Conservation (phyloP, 2,329 filamentous ascomycete species). For the Aspergillus japonicus region DNA sequence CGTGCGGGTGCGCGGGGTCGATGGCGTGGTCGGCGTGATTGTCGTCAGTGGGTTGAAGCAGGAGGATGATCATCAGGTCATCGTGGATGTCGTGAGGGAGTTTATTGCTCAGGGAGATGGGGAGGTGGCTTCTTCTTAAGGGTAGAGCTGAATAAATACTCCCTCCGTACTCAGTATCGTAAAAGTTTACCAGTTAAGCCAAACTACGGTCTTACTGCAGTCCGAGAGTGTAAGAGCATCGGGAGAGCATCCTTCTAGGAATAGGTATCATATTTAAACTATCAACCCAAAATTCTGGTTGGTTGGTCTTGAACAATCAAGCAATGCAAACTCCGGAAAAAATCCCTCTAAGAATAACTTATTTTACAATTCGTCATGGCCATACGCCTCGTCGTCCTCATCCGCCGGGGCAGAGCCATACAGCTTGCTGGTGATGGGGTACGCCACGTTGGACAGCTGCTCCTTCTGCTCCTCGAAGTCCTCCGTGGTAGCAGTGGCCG, state of each 20-base stretch:
- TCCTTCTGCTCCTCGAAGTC: conserved; percentile 99
- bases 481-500: conserved; percentile 76
- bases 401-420: conserved; percentile 68
- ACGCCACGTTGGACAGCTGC: conserved; percentile 94
- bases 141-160: too few species aligned
- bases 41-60: conserved; percentile 75
- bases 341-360: conserved; percentile 30
- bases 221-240: too few species aligned
- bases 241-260: neutral
- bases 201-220: too few species aligned
- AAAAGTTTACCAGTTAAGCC: too few species aligned
- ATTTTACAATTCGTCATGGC: conserved; percentile 76
- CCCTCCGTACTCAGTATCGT: too few species aligned
- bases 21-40: conserved; percentile 72
- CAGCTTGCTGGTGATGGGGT: conserved; percentile 98
- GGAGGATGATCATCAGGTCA: conserved; percentile 73
- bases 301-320: conserved; percentile 13
- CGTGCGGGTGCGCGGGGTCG: conserved; percentile 68
- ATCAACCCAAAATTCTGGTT: conserved; percentile 22
- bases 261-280: conserved; percentile 9
- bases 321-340: conserved; percentile 35
- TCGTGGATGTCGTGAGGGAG: conserved; percentile 66
- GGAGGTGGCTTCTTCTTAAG: neutral
- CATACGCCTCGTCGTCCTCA: conserved; percentile 68
- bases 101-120: conserved; percentile 30